A percentile compares a stretch with the other conserved stretches of the same genome.
Evolutionary conservation across 495 filamentous ascomycete species (phyloP).

Genomic region (Polyplosphaeria fusca): DNA sequence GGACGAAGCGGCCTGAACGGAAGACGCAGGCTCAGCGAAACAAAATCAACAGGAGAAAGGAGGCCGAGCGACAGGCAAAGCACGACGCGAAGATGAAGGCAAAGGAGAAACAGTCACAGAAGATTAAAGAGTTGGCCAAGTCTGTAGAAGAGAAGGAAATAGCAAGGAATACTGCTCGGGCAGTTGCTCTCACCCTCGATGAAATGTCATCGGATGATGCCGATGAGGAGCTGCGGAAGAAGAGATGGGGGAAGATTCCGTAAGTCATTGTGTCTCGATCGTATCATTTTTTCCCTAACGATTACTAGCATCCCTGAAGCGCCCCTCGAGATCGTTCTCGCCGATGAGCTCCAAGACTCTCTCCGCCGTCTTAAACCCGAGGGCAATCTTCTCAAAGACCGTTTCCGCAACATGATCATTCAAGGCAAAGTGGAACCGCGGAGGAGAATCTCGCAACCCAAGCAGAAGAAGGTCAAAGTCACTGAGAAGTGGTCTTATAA

Average conservation of each 20-base stretch:
- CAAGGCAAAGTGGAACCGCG: slow-evolving; percentile 84
- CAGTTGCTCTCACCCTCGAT: slow-evolving; percentile 45
- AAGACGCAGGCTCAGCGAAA: slow-evolving; percentile 87
- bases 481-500: slow-evolving; percentile 98
- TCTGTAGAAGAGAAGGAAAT: slow-evolving; percentile 60
- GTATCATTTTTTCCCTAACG: slow-evolving; percentile 3
- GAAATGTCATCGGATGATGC: slow-evolving; percentile 51
- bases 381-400: slow-evolving; percentile 85
- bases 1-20: slow-evolving; percentile 68
- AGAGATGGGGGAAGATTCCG: slow-evolving; percentile 69
- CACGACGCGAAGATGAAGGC: slow-evolving; percentile 71
- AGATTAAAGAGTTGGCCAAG: slow-evolving; percentile 60
- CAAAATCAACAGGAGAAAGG: slow-evolving; percentile 80
- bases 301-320: slow-evolving; percentile 64
- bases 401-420: slow-evolving; percentile 83
- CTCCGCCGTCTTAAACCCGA: slow-evolving; percentile 86
- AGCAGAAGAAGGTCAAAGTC: slow-evolving; percentile 69
- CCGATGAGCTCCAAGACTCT: slow-evolving; percentile 91
- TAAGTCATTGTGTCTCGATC: slow-evolving; percentile 41
- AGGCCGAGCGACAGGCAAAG: slow-evolving; percentile 68
- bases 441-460: slow-evolving; percentile 69
- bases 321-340: slow-evolving; percentile 80
- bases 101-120: slow-evolving; percentile 57
- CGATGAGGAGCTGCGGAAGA: slow-evolving; percentile 62
- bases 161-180: slow-evolving; percentile 28